Evolutionary conservation across 2,329 filamentous ascomycete genomes (phyloP).

Genomic region (Botryotinia globosa): DNA sequence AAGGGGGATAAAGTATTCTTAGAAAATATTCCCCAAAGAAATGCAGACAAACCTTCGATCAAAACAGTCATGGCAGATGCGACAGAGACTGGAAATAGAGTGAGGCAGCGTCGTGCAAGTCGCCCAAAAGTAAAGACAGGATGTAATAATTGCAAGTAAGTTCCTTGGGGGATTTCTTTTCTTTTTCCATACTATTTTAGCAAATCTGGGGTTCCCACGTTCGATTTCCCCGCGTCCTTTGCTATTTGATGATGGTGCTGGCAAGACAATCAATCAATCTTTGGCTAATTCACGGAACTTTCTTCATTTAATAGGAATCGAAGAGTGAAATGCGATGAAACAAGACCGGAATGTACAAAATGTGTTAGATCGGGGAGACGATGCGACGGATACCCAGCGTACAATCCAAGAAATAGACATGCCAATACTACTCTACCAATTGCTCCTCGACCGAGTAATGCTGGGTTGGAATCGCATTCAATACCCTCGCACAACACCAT

Average conservation of each 20-base stretch:
- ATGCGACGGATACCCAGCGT: constrained; percentile 57
- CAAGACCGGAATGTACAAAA: constrained; percentile 57
- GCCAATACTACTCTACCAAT: constrained; percentile 28
- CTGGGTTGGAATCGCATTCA: constrained; percentile 1
- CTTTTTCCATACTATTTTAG: constrained; percentile 24
- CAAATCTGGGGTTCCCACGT: constrained; percentile 4
- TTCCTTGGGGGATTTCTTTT: not conserved
- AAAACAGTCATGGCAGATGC: constrained; percentile 19
- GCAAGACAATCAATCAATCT: not conserved
- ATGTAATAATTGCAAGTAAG: constrained; percentile 67
- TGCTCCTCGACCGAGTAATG: constrained; percentile 28
- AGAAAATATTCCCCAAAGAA: not conserved
- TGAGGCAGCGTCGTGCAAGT: constrained; percentile 33
- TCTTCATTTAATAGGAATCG: constrained; percentile 46
- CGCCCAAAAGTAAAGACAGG: constrained; percentile 60
- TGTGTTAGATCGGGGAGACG: constrained; percentile 57
- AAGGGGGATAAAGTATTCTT: not conserved
- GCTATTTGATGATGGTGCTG: not conserved
- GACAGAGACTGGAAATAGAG: not conserved
- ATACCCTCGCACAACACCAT: constrained; percentile 19
- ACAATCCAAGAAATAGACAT: constrained; percentile 26
- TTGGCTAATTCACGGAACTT: constrained; percentile 18
- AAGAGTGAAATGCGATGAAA: constrained; percentile 66
- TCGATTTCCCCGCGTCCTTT: constrained; percentile 7
- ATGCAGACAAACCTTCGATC: constrained; percentile 9